phyloP scores from a whole-genome alignment of 306 rosid genomes.

The Lathyrus tuberosus region DNA sequence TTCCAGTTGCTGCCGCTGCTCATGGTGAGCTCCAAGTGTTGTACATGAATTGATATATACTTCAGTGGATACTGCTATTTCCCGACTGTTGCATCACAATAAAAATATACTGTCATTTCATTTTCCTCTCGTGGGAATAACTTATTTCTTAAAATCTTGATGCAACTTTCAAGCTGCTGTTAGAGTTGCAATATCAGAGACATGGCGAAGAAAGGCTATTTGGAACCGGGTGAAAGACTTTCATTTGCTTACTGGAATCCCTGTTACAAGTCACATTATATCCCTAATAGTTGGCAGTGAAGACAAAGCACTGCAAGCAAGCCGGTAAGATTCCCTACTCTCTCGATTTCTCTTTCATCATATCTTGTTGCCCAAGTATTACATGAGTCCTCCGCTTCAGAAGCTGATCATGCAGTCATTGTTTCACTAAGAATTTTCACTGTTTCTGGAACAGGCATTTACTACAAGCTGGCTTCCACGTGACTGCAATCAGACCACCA shows the following conservation, averaged over 20 bases:
- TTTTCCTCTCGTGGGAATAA: slow-evolving; percentile 18
- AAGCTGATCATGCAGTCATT: slow-evolving; percentile 27
- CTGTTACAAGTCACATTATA: slow-evolving; percentile 82
- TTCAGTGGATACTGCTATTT: too few relatives aligned
- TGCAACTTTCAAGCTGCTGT: slow-evolving; percentile 74
- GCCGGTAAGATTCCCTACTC: slow-evolving; percentile 57
- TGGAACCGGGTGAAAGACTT: slow-evolving; percentile 84
- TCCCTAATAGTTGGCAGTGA: slow-evolving; percentile 87
- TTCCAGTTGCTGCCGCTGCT: slow-evolving; percentile 88
- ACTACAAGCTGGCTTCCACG: slow-evolving; percentile 90
- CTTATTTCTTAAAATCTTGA: slow-evolving; percentile 16
- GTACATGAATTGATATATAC: slow-evolving; percentile 26
- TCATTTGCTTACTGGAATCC: slow-evolving; percentile 75
- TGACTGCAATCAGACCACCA: slow-evolving; percentile 95
- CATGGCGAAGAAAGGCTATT: slow-evolving; percentile 80
- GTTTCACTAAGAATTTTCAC: slow-evolving; percentile 26
- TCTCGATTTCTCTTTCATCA: slow-evolving; percentile 1
- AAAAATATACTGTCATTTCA: not conserved
- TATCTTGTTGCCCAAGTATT: not conserved
- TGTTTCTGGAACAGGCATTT: slow-evolving; percentile 60
- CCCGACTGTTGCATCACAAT: too few relatives aligned
- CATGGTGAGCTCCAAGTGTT: slow-evolving; percentile 55
- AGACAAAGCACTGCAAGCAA: slow-evolving; percentile 83
- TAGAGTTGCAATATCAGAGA: slow-evolving; percentile 72
- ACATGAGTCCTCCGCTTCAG: not conserved